phyloP scores from a whole-genome alignment of 2,329 filamentous ascomycete genomes.

The Fusarium chlamydosporum region DNA sequence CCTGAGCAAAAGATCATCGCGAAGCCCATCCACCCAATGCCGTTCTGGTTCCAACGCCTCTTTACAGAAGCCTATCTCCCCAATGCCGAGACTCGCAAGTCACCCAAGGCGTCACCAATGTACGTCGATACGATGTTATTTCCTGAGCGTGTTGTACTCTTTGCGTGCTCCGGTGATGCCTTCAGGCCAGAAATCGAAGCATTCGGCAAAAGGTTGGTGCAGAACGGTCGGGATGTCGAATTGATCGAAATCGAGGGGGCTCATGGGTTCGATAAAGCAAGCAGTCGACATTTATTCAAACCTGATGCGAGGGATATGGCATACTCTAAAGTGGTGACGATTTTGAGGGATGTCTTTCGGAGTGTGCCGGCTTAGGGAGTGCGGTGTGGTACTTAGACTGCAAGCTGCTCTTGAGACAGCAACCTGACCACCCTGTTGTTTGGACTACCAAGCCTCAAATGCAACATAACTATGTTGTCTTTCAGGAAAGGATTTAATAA shows the following conservation, averaged over 20 bases:
- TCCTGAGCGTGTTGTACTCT: conserved; percentile 44
- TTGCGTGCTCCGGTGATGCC: conserved; percentile 56
- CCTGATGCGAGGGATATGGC: conserved; percentile 17
- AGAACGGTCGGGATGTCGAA: conserved; percentile 22
- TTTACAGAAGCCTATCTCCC: conserved; percentile 56
- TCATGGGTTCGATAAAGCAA: conserved; percentile 47
- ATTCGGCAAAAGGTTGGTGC: conserved; percentile 48
- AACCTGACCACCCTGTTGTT: no score
- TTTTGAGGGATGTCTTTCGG: conserved; percentile 8
- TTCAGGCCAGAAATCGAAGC: conserved; percentile 55
- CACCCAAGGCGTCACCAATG: conserved; percentile 55
- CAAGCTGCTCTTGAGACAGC: no score
- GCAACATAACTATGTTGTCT: no score
- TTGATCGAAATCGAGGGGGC: conserved; percentile 30
- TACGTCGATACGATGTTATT: conserved; percentile 45
- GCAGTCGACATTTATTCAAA: conserved; percentile 8
- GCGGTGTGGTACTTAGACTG: no score
- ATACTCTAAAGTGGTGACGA: conserved; percentile 19
- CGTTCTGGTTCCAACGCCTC: conserved; percentile 31
- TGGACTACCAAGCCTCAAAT: no score
- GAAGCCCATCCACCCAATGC: conserved; percentile 36
- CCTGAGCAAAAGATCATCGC: conserved; percentile 52
- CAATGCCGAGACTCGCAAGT: conserved; percentile 45
- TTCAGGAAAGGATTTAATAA: no score
- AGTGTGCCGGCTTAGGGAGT: neutral